phyloP scores from a whole-genome alignment of 345 rosid genomes.

The Streptanthus diversifolius region DNA sequence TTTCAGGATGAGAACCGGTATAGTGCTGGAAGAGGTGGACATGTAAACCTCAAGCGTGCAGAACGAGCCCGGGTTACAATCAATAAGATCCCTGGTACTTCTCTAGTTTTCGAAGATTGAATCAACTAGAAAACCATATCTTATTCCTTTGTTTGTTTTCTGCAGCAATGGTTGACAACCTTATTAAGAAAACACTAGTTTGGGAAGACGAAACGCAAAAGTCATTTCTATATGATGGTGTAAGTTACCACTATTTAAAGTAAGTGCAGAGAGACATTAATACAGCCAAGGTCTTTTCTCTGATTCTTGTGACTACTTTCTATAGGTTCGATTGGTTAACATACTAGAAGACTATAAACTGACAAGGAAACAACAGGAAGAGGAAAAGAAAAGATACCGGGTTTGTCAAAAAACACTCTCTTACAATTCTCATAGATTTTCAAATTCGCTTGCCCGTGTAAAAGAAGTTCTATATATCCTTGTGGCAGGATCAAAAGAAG shows the following conservation, averaged over 20 bases:
- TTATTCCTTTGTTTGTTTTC: constrained; percentile 5
- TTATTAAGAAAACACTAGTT: constrained; percentile 62
- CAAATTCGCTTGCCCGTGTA: background rate
- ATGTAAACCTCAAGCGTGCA: constrained; percentile 88
- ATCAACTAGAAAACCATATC: background rate
- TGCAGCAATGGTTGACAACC: constrained; percentile 80
- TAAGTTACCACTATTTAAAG: constrained; percentile 33
- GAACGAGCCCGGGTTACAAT: constrained; percentile 82
- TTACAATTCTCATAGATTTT: background rate
- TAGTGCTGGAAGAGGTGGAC: constrained; percentile 90
- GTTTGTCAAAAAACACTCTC: constrained; percentile 34
- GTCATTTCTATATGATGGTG: constrained; percentile 86
- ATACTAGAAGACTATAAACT: constrained; percentile 86
- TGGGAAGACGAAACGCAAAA: constrained; percentile 78
- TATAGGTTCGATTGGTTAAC: constrained; percentile 70
- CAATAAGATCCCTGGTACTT: constrained; percentile 78
- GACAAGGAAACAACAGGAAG: constrained; percentile 76
- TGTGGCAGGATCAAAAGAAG: constrained; percentile 87
- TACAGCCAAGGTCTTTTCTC: background rate
- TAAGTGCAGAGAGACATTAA: background rate
- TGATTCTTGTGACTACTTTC: constrained; percentile 11
- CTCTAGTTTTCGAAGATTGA: background rate
- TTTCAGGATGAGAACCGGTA: constrained; percentile 77
- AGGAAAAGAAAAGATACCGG: constrained; percentile 81
- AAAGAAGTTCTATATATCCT: background rate